Base-by-base conservation (phyloP, 495 filamentous ascomycete species). In the Neurospora intermedia region DNA sequence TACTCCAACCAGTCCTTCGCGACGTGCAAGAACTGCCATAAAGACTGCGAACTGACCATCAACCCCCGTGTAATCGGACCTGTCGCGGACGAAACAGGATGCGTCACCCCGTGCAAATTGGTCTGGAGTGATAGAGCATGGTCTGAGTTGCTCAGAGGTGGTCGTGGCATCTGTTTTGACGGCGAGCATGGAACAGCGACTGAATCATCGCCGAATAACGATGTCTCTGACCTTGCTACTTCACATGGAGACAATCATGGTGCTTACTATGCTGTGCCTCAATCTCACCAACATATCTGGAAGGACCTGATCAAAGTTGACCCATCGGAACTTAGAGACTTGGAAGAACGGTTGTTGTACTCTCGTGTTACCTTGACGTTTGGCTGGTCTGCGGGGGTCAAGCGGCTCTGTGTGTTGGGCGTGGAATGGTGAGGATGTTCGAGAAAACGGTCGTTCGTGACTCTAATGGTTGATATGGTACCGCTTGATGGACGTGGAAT, bases 71-170 rank as follows among this genome's bases (percentile, higher is more conserved):
- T 88, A 45, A 78, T 90, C 45, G 87, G 87, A 16, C 78, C 81
- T 4, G 74, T 90, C 4, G 71, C 86, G 23, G 88, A 90, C 75
- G 88, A 90, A 78, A 89, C 87, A 11, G 88, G 85, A 4, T 80
- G 77, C 48, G 81, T 88, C 39, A 73, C 76, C 4, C 69, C 80
- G 0, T 83, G 83, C 0, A 89, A 88, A 77, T 77, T 90, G 3
- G 77, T 89, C 20, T 87, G 88, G 82, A 83, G 81, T 35, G 77
- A 83, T 15, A 43, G 75, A 13, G 88, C 88, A 5, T 90, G 87
- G 87, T 79, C 81, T 20, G 81, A 88, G 54, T 77, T 90, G 5
- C 80, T 90, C 40, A 85, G 85, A 5, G 76, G 85, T 66, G 54
- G 54, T 15, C 78, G n/a, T 16, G 18, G n/a, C n/a, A 43, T 16